Base-by-base conservation (phyloP, 148 eudicot species). In the Arbutus unedo region DNA sequence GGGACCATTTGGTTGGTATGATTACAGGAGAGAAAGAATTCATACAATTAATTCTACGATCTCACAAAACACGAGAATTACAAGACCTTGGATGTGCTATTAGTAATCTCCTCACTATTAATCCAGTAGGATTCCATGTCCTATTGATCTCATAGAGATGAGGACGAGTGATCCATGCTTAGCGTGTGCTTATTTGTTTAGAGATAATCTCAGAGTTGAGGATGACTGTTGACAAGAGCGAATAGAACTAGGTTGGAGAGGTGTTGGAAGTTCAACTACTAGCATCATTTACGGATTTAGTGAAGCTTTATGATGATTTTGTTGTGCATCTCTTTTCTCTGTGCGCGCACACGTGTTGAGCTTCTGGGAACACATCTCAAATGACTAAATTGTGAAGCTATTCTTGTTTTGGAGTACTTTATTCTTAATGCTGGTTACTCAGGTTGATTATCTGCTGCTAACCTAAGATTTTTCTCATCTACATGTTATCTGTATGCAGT, bases 401-500 rank as follows among this genome's bases (percentile, higher is more conserved):
- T 82, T 75, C 16, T 76, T 49, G 53, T 66, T 19, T 62, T 59
- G 49, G 5, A n/a, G 45, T 16, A 77, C 13, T 25, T 54, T 56
- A 38, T 47, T 15, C n/a, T 21, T 76, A 38, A 21, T 64, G 55
- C 31, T 56, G 21, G 71, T 66, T 31, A 43, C 43, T 66, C 71
- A 43, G 84, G 49, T 47, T 9, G 5, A 45, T 75, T 71, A 9
- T 23, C 13, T 59, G 76, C 13, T 59, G 68, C 80, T 45, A 76
- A 68, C 80, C 41, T 44, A 6, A 16, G 19, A 6, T 23, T 8
- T 79, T 67, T 66, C 4, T 44, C 23, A 47, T 38, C 51, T 48
- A 9, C 19, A 25, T 50, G 51, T 82, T 59, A 8, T 74, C 31
- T 6, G 45, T n/a, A 21, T 78, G 67, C 89, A 93, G 96, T 90